A percentile compares a stretch with the other conserved stretches of the same genome.
Evolutionary conservation across 2,329 filamentous ascomycete genomes (phyloP).

Genomic region (Fonsecaea multimorphosa): DNA sequence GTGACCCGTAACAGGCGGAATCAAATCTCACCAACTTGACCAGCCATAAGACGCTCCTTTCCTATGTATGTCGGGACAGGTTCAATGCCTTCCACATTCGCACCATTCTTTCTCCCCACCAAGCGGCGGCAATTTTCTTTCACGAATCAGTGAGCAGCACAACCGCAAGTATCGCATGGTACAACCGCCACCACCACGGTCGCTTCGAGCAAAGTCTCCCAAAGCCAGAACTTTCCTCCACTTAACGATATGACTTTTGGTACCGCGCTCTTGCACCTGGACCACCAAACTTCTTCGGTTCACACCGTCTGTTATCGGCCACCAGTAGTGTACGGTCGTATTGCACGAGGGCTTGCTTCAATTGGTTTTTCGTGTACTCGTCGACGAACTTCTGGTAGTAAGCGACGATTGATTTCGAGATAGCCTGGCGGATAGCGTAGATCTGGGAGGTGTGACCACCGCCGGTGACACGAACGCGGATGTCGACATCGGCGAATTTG

Average conservation of each 20-base stretch:
- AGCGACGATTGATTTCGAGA: constrained; percentile 94
- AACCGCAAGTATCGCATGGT: not conserved
- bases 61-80: constrained; percentile 7
- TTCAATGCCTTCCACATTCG: not conserved
- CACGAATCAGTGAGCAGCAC: not conserved
- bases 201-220: constrained; percentile 2
- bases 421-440: constrained; percentile 98
- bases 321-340: constrained; percentile 98
- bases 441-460: constrained; percentile 98
- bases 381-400: constrained; percentile 99
- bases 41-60: constrained; percentile 14
- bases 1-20: constrained; percentile 8
- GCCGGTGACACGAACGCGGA: constrained; percentile 93
- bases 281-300: constrained; percentile 92
- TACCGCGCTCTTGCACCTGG: constrained; percentile 92
- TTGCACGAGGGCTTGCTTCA: constrained; percentile 95
- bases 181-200: constrained; percentile 17
- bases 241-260: constrained; percentile 99
- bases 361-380: constrained; percentile 99
- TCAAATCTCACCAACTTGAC: constrained; percentile 15
- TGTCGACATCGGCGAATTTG: constrained; percentile 96
- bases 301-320: constrained; percentile 97
- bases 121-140: not conserved
- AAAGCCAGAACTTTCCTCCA: not conserved
- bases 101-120: not conserved